Evolutionary conservation across 2,329 filamentous ascomycete species (phyloP), one percentile per base, ranked within the genome.

Genomic region (Nemania sp.): DNA sequence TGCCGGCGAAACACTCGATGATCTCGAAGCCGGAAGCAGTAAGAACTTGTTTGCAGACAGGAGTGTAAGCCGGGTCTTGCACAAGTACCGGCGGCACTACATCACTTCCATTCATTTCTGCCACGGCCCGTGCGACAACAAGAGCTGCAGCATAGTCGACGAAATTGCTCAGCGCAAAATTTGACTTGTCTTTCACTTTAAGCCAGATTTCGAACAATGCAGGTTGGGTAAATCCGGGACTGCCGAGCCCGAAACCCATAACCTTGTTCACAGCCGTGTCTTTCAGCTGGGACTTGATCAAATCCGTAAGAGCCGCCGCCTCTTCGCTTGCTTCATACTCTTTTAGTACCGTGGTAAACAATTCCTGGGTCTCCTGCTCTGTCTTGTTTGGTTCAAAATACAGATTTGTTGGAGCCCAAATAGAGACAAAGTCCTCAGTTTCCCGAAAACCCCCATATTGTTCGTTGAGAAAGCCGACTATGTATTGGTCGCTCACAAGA

Each of bases 221-320:
- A 5, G 3, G 9, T 4, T 14, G 11, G 8, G 14, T 7, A 12
- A 12, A 12, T 6, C 41, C 28, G 20, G 60, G 22, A 7, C 20
- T 0, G 6, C 62, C 62, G 1, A 54, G 24, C 1, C 59, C 61
- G 41, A 64, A 64, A 1, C 15, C 51, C 3, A 63, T 43, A 9
- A 64, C 49, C 17, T 63, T 63, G 31, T 56, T 8, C 2, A 63
- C 40, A 1, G 17, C 7, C 3, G 24, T 7, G 1, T 43, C 49
- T 1, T 14, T 28, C 6, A 56, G n/a, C 1, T 56, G 9, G 3
- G 33, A 31, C 15, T 19, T 24, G 19, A 59, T 12, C 23, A 59
- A 7, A 2, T 17, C 11, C 2, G 20, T 8, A 5, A 51, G 9
- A 14, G 33, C 46, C 2, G n/a, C 6, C 1, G 17, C 41, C 23